Conservation (phyloP, 2,329 filamentous ascomycete species). For the Colletotrichum chlorophyti region DNA sequence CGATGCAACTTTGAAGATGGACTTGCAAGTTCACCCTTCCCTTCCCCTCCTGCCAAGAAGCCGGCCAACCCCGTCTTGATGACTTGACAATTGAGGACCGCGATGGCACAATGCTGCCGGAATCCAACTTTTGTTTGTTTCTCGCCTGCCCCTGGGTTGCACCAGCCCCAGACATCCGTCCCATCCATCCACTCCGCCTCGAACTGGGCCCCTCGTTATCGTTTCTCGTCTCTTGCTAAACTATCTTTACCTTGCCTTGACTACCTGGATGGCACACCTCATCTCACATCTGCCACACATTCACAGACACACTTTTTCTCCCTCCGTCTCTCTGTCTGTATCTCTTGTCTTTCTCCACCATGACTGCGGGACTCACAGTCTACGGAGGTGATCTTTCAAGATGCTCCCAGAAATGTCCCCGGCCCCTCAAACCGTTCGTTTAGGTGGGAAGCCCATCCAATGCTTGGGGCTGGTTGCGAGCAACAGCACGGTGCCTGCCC, state of each 20-base stretch:
- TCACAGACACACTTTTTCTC: neutral
- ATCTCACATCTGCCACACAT: neutral
- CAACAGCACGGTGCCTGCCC: neutral
- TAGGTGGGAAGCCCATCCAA: neutral
- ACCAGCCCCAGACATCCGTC: conserved; percentile 15
- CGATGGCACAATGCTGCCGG: conserved; percentile 13
- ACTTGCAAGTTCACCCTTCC: too few species aligned
- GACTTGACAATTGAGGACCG: conserved; percentile 16
- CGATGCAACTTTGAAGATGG: too few species aligned
- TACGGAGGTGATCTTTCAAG: too few species aligned
- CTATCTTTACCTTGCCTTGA: too few species aligned
- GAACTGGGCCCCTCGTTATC: neutral
- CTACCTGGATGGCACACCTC: conserved; percentile 22
- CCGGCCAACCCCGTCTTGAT: neutral
- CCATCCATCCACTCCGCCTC: neutral
- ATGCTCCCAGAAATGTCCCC: too few species aligned
- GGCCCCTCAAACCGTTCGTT: too few species aligned
- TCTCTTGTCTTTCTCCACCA: too few species aligned
- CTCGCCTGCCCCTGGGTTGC: conserved; percentile 7
- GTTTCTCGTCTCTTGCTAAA: neutral
- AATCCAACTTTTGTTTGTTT: neutral
- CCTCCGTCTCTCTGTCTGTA: neutral
- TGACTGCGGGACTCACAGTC: too few species aligned
- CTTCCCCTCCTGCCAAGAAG: too few species aligned
- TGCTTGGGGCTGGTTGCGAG: neutral